A percentile compares a stretch with the other conserved stretches of the same genome.
phyloP scores from a whole-genome alignment of 768 basidiomycete species.

The Dioszegia aurantiaca region DNA sequence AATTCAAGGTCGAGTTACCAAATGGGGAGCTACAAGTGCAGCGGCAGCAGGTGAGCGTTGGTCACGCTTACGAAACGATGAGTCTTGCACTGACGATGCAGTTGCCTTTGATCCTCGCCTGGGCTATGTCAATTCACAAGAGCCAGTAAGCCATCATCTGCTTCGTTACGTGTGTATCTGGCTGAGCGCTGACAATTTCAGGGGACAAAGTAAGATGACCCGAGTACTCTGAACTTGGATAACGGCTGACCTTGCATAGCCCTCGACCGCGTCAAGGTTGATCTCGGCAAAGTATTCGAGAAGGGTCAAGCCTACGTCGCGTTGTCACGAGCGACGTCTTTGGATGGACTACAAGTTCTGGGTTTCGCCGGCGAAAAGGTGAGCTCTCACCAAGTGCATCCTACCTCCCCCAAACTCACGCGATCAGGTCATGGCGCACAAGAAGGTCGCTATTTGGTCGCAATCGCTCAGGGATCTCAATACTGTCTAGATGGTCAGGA shows the following conservation, averaged over 20 bases:
- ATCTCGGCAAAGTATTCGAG: slow-evolving; percentile 84
- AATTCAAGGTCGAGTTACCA: slow-evolving; percentile 84
- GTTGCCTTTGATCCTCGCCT: slow-evolving; percentile 83
- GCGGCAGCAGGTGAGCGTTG: slow-evolving; percentile 67
- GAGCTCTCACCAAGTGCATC: slow-evolving; percentile 5
- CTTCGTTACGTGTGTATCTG: not conserved
- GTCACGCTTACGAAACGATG: no score
- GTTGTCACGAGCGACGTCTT: slow-evolving; percentile 49
- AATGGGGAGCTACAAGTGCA: slow-evolving; percentile 77
- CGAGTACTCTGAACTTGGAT: not conserved
- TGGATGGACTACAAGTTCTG: slow-evolving; percentile 50
- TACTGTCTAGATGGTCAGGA: not conserved
- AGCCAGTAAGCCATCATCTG: slow-evolving; percentile 58
- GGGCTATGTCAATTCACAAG: slow-evolving; percentile 99
- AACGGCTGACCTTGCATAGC: slow-evolving; percentile 51
- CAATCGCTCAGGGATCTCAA: slow-evolving; percentile 32
- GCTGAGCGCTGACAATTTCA: not conserved
- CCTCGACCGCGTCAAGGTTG: slow-evolving; percentile 88
- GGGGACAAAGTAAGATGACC: slow-evolving; percentile 66
- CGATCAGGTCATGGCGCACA: slow-evolving; percentile 46
- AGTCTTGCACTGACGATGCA: slow-evolving; percentile 53
- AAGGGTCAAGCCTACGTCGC: slow-evolving; percentile 54
- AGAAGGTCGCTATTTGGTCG: slow-evolving; percentile 43
- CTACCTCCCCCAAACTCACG: not conserved
- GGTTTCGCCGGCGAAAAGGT: slow-evolving; percentile 49